These are phyloP conservation scores for Melaleuca alternifolia DNA, from an alignment of 345 rosid genomes.

Conservation along the genomic window DNA sequence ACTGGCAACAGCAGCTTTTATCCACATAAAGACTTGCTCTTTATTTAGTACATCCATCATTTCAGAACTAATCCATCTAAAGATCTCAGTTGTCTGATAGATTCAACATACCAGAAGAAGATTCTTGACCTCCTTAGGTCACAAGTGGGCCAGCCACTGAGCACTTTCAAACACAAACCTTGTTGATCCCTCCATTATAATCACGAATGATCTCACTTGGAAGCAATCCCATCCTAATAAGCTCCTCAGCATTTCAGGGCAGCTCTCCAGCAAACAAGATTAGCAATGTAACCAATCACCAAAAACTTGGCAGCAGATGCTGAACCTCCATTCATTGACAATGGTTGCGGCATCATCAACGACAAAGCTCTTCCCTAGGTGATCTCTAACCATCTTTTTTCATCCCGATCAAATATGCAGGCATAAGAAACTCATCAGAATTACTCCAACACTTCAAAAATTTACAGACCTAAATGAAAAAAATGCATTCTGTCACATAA, in stretches of 20 bases:
- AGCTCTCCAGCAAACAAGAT: conserved; percentile 92
- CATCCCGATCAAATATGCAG: conserved; percentile 35
- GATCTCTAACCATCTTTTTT: conserved; percentile 92
- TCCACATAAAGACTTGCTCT: conserved; percentile 58
- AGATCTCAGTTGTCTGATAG: conserved; percentile 40
- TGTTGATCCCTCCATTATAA: conserved; percentile 48
- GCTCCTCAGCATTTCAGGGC: conserved; percentile 80
- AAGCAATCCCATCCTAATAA: conserved; percentile 82
- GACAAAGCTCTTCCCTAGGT: conserved; percentile 70
- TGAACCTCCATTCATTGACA: conserved; percentile 84
- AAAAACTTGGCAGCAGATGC: conserved; percentile 86
- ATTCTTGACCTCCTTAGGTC: background rate
- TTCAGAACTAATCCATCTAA: conserved; percentile 82
- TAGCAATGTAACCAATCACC: conserved; percentile 93
- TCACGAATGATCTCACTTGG: conserved; percentile 89
- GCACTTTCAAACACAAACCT: conserved; percentile 24
- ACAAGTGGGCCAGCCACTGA: background rate
- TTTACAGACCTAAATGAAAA: background rate
- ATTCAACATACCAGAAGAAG: background rate
- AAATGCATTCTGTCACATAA: background rate
- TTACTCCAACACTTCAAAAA: no score
- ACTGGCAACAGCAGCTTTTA: conserved; percentile 94
- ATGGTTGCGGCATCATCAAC: conserved; percentile 83
- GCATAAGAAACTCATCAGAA: background rate
- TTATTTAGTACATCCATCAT: conserved; percentile 76